Base-by-base conservation (phyloP, 345 rosid genomes). In the Gossypioides kirkii region DNA sequence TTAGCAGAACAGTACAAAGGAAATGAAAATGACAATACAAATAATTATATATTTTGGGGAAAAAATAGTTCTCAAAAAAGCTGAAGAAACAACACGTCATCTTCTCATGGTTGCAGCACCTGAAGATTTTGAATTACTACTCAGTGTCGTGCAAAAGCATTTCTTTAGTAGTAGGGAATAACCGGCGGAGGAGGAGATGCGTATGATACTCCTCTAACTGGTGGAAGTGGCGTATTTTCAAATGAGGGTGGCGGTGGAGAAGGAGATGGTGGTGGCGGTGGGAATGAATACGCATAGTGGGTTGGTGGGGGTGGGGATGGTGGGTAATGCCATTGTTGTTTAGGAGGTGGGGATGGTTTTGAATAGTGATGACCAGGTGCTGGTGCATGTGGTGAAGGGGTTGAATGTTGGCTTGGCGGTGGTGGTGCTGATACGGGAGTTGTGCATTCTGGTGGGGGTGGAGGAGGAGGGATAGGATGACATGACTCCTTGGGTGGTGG, bases 141-240 rank as follows among this genome's bases (percentile, higher is more conserved):
- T 49, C 72, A 69, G 50, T 69, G 72, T 43, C 72, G 72, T 16
- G 45, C 14, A 26, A 69, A 18, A 17, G 10, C 41, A 10, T 3
- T 50, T 8, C 10, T 11, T 69, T 28, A 69, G 17, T 69, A 69
- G 60, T 69, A 67, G 56, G 56, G 71, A 46, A 67, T 67, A 25
- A 47, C 71, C 2, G 71, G 71, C 1, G 71, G 71, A 0, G 71
- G 71, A 47, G 71, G 71, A 23, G 71, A 67, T 8, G 71, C 71
- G 71, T 67, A 67, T 8, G 71, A 67, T 67, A 67, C 71, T 67
- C 71, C 71, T 67, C 13, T 20, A 23, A 64, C 38, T 41, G 95
- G 95, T 67, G 92, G 90, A 23, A 83, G 87, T 50, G 86, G 85
- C 4, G 77, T 50, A 63, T 73, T 81, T 0, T 76, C 77, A 70